Percentiles rank a stretch among this genome's conserved stretches.
phyloP scores from a whole-genome alignment of 805 yeast species.

The Hanseniaspora nectarophila region DNA sequence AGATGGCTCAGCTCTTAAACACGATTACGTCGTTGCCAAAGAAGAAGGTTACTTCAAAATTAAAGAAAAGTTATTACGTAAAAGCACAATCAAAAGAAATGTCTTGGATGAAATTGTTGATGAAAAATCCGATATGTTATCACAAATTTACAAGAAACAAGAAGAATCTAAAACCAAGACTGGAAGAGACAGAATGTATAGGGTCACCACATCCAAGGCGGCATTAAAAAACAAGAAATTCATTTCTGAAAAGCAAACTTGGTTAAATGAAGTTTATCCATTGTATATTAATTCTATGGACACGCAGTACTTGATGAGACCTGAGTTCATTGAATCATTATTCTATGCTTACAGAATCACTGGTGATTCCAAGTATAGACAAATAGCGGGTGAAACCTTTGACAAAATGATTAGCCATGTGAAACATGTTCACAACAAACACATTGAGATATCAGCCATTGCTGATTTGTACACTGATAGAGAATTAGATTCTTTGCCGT shows the following conservation, averaged over 20 bases:
- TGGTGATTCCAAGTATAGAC: slow-evolving; percentile 47
- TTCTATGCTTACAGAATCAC: slow-evolving; percentile 49
- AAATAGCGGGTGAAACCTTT: slow-evolving; percentile 42
- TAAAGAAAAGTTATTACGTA: neutral
- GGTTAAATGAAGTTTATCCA: slow-evolving; percentile 27
- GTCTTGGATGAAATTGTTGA: neutral
- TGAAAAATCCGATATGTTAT: neutral
- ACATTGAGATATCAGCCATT: slow-evolving; percentile 31
- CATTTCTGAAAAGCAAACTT: slow-evolving; percentile 2
- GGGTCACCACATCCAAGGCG: neutral
- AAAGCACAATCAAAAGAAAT: slow-evolving; percentile 8
- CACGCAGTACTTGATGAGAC: slow-evolving; percentile 38
- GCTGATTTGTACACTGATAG: slow-evolving; percentile 21
- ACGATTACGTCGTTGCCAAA: neutral
- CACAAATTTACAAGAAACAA: neutral
- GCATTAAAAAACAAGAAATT: neutral
- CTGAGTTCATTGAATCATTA: slow-evolving; percentile 52
- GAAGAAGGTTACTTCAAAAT: neutral
- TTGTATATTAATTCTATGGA: slow-evolving; percentile 28
- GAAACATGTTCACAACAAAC: slow-evolving; percentile 28
- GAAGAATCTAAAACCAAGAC: neutral
- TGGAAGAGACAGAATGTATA: neutral
- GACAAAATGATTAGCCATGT: slow-evolving; percentile 28
- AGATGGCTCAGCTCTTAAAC: slow-evolving; percentile 13
- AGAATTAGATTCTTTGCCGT: slow-evolving; percentile 32